Evolutionary conservation across 2,329 filamentous ascomycete genomes (phyloP), one percentile per base, ranked within the genome.

Genomic region (Mycosphaerelloides madeirae): DNA sequence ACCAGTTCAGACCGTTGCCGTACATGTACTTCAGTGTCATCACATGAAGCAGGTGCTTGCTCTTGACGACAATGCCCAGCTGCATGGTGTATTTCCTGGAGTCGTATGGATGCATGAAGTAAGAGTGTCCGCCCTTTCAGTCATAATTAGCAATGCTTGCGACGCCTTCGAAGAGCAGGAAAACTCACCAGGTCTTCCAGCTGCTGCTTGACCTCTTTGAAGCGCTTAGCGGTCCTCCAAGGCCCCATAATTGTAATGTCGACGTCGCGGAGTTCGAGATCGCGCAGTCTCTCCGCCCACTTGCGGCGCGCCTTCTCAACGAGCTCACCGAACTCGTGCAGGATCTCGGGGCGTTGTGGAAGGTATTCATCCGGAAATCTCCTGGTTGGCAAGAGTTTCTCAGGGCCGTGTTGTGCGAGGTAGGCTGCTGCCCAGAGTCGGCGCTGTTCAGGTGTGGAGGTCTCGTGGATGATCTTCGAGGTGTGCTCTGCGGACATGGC

Each of bases 261-360:
- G n/a, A 44, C 37, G 28, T 44, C 42, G 35, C 28, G 25, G 13
- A 32, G 13, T 9, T 44, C 19, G 13, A 22, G 16, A 20, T 44
- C 42, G 16, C 42, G 16, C 29, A 44, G 22, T 28, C 31, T 31
- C 7, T 32, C 14, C 8, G 35, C 14, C 42, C 42, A 44, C 13
- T 38, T 20, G 13, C 8, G 12, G 16, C 35, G 18, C 9, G 42
- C 42, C 13, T 39, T 15, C 13, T 22, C 19, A n/a, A 44, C 39
- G 2, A 29, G 22, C n/a, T 39, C 20, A 14, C 14, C 9, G 42
- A 37, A 28, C 29, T 38, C 35, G 15, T 38, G 29, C 6, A 32
- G 5, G 25, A 6, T 13, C 36, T 5, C 22, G 22, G 6, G 22
- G 22, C 5, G 22, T 9, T 25, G n/a, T n/a, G n/a, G n/a, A n/a